Conservation (phyloP, 169 alveolate species). For the Cryptosporidium ryanae region DNA sequence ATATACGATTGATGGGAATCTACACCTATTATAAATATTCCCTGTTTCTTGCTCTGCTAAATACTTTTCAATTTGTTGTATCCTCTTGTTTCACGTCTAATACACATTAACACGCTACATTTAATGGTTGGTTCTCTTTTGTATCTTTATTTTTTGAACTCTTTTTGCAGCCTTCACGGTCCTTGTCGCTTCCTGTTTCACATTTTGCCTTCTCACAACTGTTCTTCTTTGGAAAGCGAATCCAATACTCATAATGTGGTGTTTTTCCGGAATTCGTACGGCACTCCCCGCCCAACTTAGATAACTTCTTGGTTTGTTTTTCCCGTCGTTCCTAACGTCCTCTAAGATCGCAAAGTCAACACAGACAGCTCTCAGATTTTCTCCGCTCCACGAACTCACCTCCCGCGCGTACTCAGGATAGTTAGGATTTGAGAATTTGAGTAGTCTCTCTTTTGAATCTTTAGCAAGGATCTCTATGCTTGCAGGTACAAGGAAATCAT, state of each 20-base stretch:
- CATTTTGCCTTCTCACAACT: neutral
- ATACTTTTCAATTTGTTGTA: too few species aligned
- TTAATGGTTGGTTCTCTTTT: neutral
- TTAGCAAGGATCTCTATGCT: slow-evolving; percentile 36
- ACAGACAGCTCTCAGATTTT: slow-evolving; percentile 46
- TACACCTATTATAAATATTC: too few species aligned
- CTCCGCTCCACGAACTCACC: slow-evolving; percentile 37
- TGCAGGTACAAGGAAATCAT: slow-evolving; percentile 24
- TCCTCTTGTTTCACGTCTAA: too few species aligned
- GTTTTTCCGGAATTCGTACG: slow-evolving; percentile 13
- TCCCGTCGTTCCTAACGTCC: neutral
- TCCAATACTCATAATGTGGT: slow-evolving; percentile 52
- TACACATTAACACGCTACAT: too few species aligned
- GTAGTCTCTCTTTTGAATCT: slow-evolving; percentile 1
- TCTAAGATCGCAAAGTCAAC: slow-evolving; percentile 49
- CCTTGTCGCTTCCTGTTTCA: neutral
- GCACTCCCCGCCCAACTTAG: slow-evolving; percentile 57
- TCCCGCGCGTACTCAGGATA: slow-evolving; percentile 45
- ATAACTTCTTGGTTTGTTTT: neutral
- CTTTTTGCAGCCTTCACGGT: slow-evolving; percentile 25
- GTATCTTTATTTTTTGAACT: slow-evolving; percentile 8
- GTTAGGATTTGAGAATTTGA: slow-evolving; percentile 49
- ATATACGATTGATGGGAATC: too few species aligned
- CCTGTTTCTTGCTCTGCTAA: too few species aligned
- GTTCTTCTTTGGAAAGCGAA: slow-evolving; percentile 39